Conservation (phyloP, 2,329 filamentous ascomycete species). For the Pseudogymnoascus sp. region DNA sequence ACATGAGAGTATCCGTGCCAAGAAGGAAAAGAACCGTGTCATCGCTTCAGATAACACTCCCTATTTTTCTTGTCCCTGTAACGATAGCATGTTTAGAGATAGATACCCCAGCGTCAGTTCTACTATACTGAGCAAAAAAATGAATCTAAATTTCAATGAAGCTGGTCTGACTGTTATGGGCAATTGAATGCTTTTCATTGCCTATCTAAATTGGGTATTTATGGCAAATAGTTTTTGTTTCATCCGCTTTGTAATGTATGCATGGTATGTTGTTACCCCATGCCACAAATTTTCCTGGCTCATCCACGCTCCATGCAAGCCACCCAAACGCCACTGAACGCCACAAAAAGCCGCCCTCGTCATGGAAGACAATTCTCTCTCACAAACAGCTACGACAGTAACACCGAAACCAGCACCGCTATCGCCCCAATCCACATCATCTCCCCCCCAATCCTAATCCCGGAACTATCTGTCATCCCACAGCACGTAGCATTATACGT, state of each 20-base stretch:
- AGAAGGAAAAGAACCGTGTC: background rate
- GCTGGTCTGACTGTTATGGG: background rate
- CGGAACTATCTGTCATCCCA: slow-evolving; percentile 33
- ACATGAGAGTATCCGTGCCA: background rate
- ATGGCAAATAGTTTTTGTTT: background rate
- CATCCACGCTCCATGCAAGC: background rate
- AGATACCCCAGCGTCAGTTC: background rate
- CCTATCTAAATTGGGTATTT: slow-evolving; percentile 3
- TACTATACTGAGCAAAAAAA: background rate
- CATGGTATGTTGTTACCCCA: background rate
- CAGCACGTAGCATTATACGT: slow-evolving; percentile 56
- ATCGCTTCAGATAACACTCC: slow-evolving; percentile 2
- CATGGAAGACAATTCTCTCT: too few relatives aligned
- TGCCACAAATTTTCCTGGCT: background rate
- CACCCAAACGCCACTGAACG: slow-evolving; percentile 7
- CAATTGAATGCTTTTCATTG: background rate
- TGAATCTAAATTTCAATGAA: background rate
- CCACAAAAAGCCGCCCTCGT: background rate
- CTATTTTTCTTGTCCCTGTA: background rate
- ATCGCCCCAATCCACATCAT: background rate
- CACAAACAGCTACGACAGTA: background rate
- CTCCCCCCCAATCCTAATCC: slow-evolving; percentile 10
- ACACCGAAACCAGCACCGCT: background rate
- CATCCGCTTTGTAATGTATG: background rate
- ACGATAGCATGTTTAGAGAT: background rate